phyloP scores from a whole-genome alignment of 208 protist species.

The Phytomonas sp. region DNA sequence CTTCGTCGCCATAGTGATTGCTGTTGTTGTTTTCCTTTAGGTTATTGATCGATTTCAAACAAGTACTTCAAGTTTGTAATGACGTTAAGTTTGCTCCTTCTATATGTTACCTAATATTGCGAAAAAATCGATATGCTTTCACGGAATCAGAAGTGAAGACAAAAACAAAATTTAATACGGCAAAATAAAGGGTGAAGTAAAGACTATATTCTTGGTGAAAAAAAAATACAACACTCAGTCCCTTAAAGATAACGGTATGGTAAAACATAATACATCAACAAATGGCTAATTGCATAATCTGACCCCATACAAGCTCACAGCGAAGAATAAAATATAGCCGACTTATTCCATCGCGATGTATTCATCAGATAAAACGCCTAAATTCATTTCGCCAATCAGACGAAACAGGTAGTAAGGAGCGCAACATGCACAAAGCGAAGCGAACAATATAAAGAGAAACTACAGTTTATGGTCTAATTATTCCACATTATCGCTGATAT shows the following conservation, averaged over 20 bases:
- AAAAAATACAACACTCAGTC: neutral
- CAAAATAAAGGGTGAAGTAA: neutral
- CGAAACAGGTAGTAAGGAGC: neutral
- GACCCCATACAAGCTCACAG: neutral
- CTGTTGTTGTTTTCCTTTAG: slow-evolving; percentile 10
- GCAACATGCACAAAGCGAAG: neutral
- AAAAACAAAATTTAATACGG: neutral
- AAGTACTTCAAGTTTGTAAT: neutral
- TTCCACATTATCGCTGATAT: neutral
- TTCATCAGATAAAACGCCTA: neutral
- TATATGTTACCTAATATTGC: neutral
- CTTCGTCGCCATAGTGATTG: slow-evolving; percentile 15
- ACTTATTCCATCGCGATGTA: neutral
- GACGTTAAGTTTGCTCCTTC: neutral
- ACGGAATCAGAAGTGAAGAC: neutral
- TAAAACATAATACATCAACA: neutral
- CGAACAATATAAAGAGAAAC: neutral
- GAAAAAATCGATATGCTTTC: neutral
- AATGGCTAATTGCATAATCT: neutral
- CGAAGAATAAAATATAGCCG: neutral
- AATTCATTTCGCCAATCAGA: neutral
- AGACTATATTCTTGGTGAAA: neutral
- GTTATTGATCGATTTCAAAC: neutral
- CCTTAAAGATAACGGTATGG: neutral
- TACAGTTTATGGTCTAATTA: neutral